Evolutionary conservation across 345 rosid genomes (phyloP).

Genomic region (Cardamine resedifolia): DNA sequence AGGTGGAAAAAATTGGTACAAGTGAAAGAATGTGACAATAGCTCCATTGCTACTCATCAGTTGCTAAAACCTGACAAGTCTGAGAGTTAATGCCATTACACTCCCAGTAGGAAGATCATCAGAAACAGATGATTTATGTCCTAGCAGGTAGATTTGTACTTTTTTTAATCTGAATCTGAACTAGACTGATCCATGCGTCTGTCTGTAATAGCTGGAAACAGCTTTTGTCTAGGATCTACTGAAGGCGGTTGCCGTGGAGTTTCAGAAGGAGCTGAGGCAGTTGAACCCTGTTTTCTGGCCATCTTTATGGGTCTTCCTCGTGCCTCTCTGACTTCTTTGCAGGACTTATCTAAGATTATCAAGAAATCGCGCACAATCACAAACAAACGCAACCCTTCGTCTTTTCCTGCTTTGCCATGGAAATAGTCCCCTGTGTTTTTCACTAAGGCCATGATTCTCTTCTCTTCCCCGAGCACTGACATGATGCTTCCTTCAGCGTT

Average conservation of each 20-base stretch:
- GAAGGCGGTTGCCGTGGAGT: slow-evolving; percentile 38
- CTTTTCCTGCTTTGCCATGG: slow-evolving; percentile 93
- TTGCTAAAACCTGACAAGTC: slow-evolving; percentile 23
- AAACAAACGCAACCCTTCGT: slow-evolving; percentile 87
- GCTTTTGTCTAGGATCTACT: slow-evolving; percentile 54
- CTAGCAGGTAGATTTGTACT: slow-evolving; percentile 5
- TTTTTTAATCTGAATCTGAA: slow-evolving; percentile 63
- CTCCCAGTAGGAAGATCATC: slow-evolving; percentile 5
- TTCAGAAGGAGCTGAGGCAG: slow-evolving; percentile 55
- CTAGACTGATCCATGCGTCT: slow-evolving; percentile 51
- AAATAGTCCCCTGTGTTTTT: slow-evolving; percentile 93
- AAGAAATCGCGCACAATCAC: slow-evolving; percentile 75
- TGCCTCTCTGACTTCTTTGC: slow-evolving; percentile 79
- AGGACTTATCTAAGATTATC: slow-evolving; percentile 75
- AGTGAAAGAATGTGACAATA: not conserved
- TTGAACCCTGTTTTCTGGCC: slow-evolving; percentile 52
- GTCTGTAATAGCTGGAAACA: slow-evolving; percentile 80
- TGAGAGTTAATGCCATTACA: not conserved
- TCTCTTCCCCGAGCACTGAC: slow-evolving; percentile 75
- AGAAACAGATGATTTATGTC: slow-evolving; percentile 17
- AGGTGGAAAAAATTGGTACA: not conserved
- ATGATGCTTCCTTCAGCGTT: slow-evolving; percentile 65
- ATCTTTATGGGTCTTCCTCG: slow-evolving; percentile 47
- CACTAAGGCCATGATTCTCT: slow-evolving; percentile 81
- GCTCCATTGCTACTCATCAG: slow-evolving; percentile 9